A percentile compares a stretch with the other conserved stretches of the same genome.
Evolutionary conservation across 2,329 filamentous ascomycete species (phyloP).

Genomic region (Ophiostoma novo-ulmi): DNA sequence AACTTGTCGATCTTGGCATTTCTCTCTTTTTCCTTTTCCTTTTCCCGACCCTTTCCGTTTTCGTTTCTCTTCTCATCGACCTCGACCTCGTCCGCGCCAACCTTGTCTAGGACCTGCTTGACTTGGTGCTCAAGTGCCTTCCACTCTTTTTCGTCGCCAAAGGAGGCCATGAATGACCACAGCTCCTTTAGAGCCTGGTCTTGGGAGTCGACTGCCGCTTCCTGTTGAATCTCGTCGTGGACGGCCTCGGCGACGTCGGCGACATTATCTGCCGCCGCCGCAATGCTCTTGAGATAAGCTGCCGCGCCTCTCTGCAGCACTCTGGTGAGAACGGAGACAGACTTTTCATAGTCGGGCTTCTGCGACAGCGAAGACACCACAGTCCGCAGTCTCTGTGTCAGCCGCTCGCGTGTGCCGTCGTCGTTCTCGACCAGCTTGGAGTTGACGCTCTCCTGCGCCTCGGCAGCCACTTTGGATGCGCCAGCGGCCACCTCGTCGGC

Average conservation of each 20-base stretch:
- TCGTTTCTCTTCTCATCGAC: background rate
- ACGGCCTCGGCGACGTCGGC: conserved; percentile 49
- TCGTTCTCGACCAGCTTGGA: conserved; percentile 70
- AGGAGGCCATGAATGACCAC: conserved; percentile 73
- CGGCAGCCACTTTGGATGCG: conserved; percentile 47
- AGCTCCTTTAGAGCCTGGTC: conserved; percentile 73
- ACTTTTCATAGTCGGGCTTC: conserved; percentile 77
- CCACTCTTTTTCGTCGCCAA: conserved; percentile 73
- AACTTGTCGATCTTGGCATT: conserved; percentile 68
- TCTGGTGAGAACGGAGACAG: conserved; percentile 70
- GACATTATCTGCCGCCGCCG: conserved; percentile 62
- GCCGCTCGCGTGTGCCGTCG: conserved; percentile 49
- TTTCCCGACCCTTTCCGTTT: background rate
- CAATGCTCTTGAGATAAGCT: conserved; percentile 58
- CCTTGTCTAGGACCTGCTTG: conserved; percentile 57
- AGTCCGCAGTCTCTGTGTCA: conserved; percentile 71
- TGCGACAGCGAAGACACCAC: conserved; percentile 69
- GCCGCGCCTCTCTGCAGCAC: conserved; percentile 74
- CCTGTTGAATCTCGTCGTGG: conserved; percentile 35
- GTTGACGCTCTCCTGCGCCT: conserved; percentile 64
- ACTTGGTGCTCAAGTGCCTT: conserved; percentile 64
- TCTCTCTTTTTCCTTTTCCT: background rate
- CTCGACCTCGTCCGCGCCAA: conserved; percentile 48
- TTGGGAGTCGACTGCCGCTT: conserved; percentile 60
- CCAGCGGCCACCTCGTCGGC: conserved; percentile 51